A percentile compares a stretch with the other conserved stretches of the same genome.
Conservation (phyloP, 1,284 basidiomycete species). For the Papiliotrema terrestris region DNA sequence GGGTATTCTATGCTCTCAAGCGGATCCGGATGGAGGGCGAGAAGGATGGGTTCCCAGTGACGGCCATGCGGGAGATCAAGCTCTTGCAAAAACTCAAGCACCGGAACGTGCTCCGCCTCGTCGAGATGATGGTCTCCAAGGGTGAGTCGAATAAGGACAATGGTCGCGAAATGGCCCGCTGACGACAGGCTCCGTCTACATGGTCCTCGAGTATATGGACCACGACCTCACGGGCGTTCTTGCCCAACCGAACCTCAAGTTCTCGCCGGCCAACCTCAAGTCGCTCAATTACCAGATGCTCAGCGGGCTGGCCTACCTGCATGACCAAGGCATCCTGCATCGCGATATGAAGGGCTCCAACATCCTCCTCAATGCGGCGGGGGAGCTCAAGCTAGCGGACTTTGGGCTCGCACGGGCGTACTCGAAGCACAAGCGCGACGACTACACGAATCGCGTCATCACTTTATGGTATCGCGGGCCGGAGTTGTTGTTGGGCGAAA, state of each 20-base stretch:
- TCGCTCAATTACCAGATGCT: conserved; percentile 94
- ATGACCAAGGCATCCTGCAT: conserved; percentile 92
- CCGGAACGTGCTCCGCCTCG: conserved; percentile 80
- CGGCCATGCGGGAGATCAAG: conserved; percentile 98
- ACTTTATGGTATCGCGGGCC: conserved; percentile 99
- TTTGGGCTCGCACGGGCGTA: conserved; percentile 98
- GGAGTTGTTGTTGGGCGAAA: conserved; percentile 91
- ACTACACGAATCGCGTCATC: conserved; percentile 98
- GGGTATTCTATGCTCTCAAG: conserved; percentile 83
- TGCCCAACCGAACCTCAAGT: conserved; percentile 80
- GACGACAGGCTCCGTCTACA: conserved; percentile 80
- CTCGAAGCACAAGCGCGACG: conserved; percentile 78
- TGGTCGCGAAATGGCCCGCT: too few species aligned
- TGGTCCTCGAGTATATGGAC: conserved; percentile 99
- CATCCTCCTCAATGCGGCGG: conserved; percentile 88
- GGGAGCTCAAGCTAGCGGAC: conserved; percentile 93
- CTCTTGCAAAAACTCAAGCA: conserved; percentile 87
- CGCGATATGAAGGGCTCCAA: conserved; percentile 99
- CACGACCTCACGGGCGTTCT: conserved; percentile 95
- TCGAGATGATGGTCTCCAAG: conserved; percentile 98
- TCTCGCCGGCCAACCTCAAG: conserved; percentile 85
- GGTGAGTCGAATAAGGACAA: conserved; percentile 55
- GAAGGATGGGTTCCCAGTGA: conserved; percentile 96
- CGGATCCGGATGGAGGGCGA: conserved; percentile 98
- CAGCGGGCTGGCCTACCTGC: conserved; percentile 85